Base-by-base conservation (phyloP, 345 rosid genomes). In the Mallotus nudiflorus region DNA sequence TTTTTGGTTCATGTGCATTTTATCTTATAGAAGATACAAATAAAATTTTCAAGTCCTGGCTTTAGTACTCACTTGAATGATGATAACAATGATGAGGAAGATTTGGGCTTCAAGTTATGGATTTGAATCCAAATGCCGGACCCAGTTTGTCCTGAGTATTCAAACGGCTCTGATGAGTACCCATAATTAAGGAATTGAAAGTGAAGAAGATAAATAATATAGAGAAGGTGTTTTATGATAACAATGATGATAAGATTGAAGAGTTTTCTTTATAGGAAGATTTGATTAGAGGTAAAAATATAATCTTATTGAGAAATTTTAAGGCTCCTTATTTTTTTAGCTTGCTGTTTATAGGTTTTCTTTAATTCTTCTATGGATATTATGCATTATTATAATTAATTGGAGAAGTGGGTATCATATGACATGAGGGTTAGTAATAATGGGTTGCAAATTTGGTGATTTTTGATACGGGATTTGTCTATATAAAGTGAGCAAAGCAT, bases 191-290 rank as follows among this genome's bases (percentile, higher is more conserved):
- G 42, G 60, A 57, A 44, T 31, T 55, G 20, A 62, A 69, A 62
- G 29, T 65, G 57, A 68, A 24, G 37, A 57, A 60, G 66, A 67
- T 53, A 55, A 74, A 52, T 60, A 42, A 55, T n/a, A 71, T 63
- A 70, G 74, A 66, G 73, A 20, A 50, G 40, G 40, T 24, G n/a
- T 62, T 56, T 33, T 9, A 22, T 28, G 68, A 58, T 31, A 40
- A 63, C 73, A 80, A 72, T 25, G 91, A 89, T 44, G 97, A 91
- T 55, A 95, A 92, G 3, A 90, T 94, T 31, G 96, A 87, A 62
- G 95, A 85, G 73, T 89, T 91, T 80, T 90, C 96, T 62, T 88
- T 96, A 2, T 84, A 79, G 45, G 97, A 91, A 9, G 87, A 80
- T 60, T 45, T 71, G 31, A 28, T 63, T 16, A 37, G 40, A 62